Conservation (phyloP, 176 grass and related monocot genomes). For the Oryza australiensis region DNA sequence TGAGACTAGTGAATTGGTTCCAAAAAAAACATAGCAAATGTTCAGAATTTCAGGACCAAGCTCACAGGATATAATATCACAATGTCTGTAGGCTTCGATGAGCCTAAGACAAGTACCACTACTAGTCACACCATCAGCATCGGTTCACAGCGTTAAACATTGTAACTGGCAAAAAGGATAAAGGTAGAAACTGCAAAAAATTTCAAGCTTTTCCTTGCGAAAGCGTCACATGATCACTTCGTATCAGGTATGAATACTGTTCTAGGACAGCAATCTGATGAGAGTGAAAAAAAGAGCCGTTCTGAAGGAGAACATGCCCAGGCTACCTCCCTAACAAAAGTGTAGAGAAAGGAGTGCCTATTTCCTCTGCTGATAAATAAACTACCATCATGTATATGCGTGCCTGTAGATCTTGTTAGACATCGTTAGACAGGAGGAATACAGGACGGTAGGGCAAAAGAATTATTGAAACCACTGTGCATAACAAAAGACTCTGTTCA, state of each 20-base stretch:
- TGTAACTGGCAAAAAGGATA: not conserved
- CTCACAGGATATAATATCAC: not conserved
- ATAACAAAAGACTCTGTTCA: not conserved
- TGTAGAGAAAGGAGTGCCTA: not conserved
- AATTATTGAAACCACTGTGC: constrained; percentile 27
- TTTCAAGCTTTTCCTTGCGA: constrained; percentile 5
- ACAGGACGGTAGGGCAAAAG: constrained; percentile 3
- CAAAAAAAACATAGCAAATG: not conserved
- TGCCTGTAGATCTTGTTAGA: constrained; percentile 32
- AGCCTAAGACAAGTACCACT: not conserved
- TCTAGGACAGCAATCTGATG: not conserved
- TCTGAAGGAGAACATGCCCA: not conserved
- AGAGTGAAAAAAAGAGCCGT: not conserved
- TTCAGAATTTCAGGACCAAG: not conserved
- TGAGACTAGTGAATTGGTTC: not conserved
- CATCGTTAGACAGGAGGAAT: constrained; percentile 16
- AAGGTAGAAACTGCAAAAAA: not conserved
- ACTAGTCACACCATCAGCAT: not conserved
- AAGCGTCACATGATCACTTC: not conserved
- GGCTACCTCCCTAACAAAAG: not conserved
- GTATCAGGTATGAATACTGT: not conserved
- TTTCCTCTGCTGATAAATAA: constrained; percentile 16
- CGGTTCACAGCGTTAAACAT: not conserved
- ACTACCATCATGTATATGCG: not conserved
- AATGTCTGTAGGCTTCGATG: not conserved